phyloP scores from a whole-genome alignment of 176 grass and related monocot genomes.

The Triticum monococcum region DNA sequence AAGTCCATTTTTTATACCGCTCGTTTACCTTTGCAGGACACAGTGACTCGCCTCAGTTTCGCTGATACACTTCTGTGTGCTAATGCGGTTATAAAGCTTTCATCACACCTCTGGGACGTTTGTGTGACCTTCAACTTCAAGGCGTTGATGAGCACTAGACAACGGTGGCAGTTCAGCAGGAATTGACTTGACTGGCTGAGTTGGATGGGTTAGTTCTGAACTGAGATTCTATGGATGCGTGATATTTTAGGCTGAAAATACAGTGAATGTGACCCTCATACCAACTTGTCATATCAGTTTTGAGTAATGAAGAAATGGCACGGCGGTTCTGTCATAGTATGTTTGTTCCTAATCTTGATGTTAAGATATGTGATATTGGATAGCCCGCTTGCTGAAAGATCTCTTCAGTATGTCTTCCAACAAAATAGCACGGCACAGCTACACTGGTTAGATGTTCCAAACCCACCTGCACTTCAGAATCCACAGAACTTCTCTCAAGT shows the following conservation, averaged over 20 bases:
- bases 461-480: conserved; percentile 58
- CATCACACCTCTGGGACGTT: background rate
- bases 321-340: conserved; percentile 53
- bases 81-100: background rate
- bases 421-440: conserved; percentile 62
- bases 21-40: conserved; percentile 12
- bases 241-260: conserved; percentile 15
- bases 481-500: conserved; percentile 56
- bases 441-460: conserved; percentile 66
- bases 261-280: conserved; percentile 11
- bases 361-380: conserved; percentile 84
- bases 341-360: conserved; percentile 68
- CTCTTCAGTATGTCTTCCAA: conserved; percentile 73
- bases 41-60: background rate
- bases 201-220: conserved; percentile 19
- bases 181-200: conserved; percentile 17
- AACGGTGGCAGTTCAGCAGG: conserved; percentile 15
- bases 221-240: background rate
- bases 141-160: conserved; percentile 2
- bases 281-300: conserved; percentile 1
- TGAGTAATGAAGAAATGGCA: conserved; percentile 96
- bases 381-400: conserved; percentile 66
- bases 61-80: background rate
- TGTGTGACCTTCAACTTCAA: background rate
- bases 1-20: conserved; percentile 17